Percentiles rank a stretch among this genome's conserved stretches.
phyloP scores from a whole-genome alignment of 2,329 filamentous ascomycete species.

The Penicillium glabrum region DNA sequence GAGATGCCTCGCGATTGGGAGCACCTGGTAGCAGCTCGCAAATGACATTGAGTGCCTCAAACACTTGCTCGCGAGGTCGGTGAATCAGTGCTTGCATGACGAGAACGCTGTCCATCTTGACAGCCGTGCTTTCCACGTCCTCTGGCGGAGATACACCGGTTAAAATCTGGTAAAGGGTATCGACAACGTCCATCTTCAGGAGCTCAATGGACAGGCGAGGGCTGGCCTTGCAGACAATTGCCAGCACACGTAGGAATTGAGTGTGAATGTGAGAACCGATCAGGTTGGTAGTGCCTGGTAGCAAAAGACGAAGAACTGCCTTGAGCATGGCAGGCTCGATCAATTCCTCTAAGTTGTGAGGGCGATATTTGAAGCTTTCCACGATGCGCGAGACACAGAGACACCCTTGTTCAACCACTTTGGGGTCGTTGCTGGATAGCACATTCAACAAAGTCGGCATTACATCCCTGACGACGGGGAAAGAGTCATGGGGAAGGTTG shows the following conservation, averaged over 20 bases:
- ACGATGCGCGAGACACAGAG: slow-evolving; percentile 94
- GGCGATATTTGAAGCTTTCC: slow-evolving; percentile 90
- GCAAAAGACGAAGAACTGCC: slow-evolving; percentile 79
- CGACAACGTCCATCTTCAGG: slow-evolving; percentile 94
- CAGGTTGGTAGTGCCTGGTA: slow-evolving; percentile 92
- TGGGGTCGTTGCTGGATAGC: slow-evolving; percentile 86
- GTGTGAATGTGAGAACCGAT: slow-evolving; percentile 95
- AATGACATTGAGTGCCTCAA: slow-evolving; percentile 95
- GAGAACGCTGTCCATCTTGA: slow-evolving; percentile 89
- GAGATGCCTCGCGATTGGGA: slow-evolving; percentile 56
- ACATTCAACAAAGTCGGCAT: slow-evolving; percentile 96
- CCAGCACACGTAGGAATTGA: slow-evolving; percentile 87
- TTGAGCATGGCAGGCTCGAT: slow-evolving; percentile 84
- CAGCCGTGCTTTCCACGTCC: slow-evolving; percentile 55
- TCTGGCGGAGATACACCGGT: slow-evolving; percentile 90
- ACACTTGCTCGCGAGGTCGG: slow-evolving; percentile 90
- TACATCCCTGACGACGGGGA: slow-evolving; percentile 85
- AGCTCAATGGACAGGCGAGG: slow-evolving; percentile 83
- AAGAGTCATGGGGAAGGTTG: slow-evolving; percentile 92
- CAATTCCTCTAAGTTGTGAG: slow-evolving; percentile 85
- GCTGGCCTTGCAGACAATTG: slow-evolving; percentile 86
- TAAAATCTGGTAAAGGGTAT: slow-evolving; percentile 94
- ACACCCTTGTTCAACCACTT: slow-evolving; percentile 94
- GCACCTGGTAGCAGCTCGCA: slow-evolving; percentile 86
- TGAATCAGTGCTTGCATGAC: slow-evolving; percentile 99